Conservation (phyloP, 495 filamentous ascomycete genomes). For the Clohesyomyces aquaticus region DNA sequence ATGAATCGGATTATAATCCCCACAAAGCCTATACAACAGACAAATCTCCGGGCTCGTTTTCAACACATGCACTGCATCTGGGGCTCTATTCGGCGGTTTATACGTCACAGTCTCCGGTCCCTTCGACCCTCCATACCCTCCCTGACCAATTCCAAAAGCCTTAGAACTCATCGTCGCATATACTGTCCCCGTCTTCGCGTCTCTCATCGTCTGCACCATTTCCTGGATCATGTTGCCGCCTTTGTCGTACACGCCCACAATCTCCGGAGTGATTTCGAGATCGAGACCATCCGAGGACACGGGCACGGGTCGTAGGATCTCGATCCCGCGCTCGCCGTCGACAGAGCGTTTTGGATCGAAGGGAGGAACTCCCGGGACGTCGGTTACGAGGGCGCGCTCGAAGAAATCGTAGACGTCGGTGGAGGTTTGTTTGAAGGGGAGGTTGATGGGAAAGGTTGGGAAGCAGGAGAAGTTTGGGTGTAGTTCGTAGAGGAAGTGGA, state of each 20-base stretch:
- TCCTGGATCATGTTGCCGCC: conserved; percentile 43
- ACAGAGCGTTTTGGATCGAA: conserved; percentile 44
- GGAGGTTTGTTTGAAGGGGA: conserved; percentile 42
- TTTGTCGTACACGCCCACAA: conserved; percentile 45
- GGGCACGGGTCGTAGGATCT: conserved; percentile 39
- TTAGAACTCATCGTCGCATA: conserved; percentile 40
- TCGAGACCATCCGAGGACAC: conserved; percentile 38
- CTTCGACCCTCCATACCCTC: conserved; percentile 42
- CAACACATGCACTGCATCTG: conserved; percentile 41
- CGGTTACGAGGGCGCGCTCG: conserved; percentile 31
- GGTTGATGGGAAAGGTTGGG: conserved; percentile 45
- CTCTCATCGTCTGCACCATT: conserved; percentile 35
- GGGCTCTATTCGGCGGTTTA: conserved; percentile 34
- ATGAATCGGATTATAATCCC: conserved; percentile 47
- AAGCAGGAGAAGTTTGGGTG: conserved; percentile 42
- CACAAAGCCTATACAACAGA: conserved; percentile 45
- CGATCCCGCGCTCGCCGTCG: conserved; percentile 44
- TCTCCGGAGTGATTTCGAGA: conserved; percentile 39
- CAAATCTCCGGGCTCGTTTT: conserved; percentile 40
- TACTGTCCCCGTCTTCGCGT: conserved; percentile 39
- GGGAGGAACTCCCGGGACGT: conserved; percentile 41
- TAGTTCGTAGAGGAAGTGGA: conserved; percentile 44
- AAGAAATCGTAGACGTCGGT: conserved; percentile 45
- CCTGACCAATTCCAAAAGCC: conserved; percentile 44
- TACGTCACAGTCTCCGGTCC: conserved; percentile 34